A percentile compares a stretch with the other conserved stretches of the same genome.
phyloP scores from a whole-genome alignment of 371 early-diverging fungal genomes.

The Dichotomocladium elegans region DNA sequence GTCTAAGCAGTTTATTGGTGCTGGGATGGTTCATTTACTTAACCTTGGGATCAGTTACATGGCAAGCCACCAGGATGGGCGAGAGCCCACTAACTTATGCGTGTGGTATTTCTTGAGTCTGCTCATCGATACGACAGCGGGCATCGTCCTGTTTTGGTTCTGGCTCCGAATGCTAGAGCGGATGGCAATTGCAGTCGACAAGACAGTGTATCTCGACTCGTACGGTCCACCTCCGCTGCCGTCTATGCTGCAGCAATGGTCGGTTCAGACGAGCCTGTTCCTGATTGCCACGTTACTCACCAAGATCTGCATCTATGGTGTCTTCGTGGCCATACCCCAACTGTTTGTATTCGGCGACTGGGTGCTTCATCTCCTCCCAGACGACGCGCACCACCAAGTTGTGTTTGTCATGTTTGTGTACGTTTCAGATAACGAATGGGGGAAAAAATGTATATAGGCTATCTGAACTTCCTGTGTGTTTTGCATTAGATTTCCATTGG shows the following conservation, averaged over 20 bases:
- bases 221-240: conserved; percentile 21
- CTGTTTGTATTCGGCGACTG: conserved; percentile 30
- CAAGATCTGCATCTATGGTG: conserved; percentile 31
- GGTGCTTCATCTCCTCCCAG: conserved; percentile 21
- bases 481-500: conserved; percentile 44
- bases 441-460: not conserved
- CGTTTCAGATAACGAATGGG: conserved; percentile 7
- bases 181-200: not conserved
- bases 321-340: conserved; percentile 22
- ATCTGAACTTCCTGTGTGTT: not conserved
- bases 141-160: conserved; percentile 54
- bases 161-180: conserved; percentile 24
- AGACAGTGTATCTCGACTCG: not conserved
- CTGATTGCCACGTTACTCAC: conserved; percentile 22
- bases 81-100: conserved; percentile 48
- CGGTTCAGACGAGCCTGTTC: conserved; percentile 26
- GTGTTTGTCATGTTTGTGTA: conserved; percentile 47
- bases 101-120: conserved; percentile 65
- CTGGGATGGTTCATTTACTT: conserved; percentile 53
- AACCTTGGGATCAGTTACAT: conserved; percentile 53
- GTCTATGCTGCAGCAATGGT: conserved; percentile 16
- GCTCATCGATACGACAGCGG: conserved; percentile 59
- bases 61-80: conserved; percentile 31
- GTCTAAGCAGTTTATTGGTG: conserved; percentile 62
- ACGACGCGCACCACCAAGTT: conserved; percentile 24